Percentiles rank a stretch among this genome's conserved stretches.
These are phyloP conservation scores for Croton setiger DNA, from an alignment of 441 rosid genomes.

Conservation along the genomic window DNA sequence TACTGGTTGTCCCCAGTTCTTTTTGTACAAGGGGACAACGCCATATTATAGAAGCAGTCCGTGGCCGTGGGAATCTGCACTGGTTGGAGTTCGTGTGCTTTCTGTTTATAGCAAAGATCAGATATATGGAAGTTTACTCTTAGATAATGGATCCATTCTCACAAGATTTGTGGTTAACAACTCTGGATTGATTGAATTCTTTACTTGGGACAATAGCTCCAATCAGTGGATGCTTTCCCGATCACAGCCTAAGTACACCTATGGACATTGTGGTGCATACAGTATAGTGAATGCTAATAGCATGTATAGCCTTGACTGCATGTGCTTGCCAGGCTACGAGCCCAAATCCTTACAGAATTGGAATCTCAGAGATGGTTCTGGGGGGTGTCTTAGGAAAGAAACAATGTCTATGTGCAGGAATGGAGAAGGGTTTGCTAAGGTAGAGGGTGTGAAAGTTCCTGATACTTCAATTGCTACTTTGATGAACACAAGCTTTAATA, in stretches of 20 bases:
- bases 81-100: neutral
- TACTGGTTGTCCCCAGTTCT: slow-evolving; percentile 46
- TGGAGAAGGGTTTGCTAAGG: no score
- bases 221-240: slow-evolving; percentile 17
- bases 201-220: slow-evolving; percentile 23
- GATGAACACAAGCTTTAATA: no score
- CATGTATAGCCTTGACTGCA: slow-evolving; percentile 19
- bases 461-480: no score
- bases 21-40: slow-evolving; percentile 29
- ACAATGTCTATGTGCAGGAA: slow-evolving; percentile 9
- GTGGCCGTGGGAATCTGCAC: slow-evolving; percentile 18
- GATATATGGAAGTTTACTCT: slow-evolving; percentile 7
- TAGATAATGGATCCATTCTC: neutral
- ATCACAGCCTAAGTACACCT: slow-evolving; percentile 23
- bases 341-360: slow-evolving; percentile 13
- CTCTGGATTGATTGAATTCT: neutral
- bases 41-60: slow-evolving; percentile 21
- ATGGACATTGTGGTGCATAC: slow-evolving; percentile 31
- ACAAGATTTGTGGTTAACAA: slow-evolving; percentile 20
- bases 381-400: slow-evolving; percentile 29
- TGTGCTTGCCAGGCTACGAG: slow-evolving; percentile 26
- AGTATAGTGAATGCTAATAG: slow-evolving; percentile 15
- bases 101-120: slow-evolving; percentile 29
- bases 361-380: slow-evolving; percentile 23
- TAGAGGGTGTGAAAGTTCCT: no score